A percentile compares a stretch with the other conserved stretches of the same genome.
phyloP scores from a whole-genome alignment of 306 rosid genomes.

The Vicia sativa region DNA sequence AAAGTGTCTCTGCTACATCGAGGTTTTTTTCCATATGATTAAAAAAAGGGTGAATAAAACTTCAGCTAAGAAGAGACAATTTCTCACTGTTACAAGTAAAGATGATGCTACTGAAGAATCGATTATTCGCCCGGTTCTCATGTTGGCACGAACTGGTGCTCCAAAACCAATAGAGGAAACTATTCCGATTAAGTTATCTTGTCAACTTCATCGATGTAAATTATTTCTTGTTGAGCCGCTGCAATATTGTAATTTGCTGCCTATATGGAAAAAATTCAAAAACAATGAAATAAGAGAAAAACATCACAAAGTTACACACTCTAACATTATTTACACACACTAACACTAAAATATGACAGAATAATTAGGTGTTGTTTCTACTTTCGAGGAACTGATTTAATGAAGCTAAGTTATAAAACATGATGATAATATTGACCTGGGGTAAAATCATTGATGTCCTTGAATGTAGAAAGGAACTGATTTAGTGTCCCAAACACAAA shows the following conservation, averaged over 20 bases:
- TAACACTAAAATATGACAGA: too few relatives aligned
- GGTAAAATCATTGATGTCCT: constrained; percentile 65
- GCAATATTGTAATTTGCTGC: constrained; percentile 95
- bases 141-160: constrained; percentile 93
- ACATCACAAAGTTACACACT: too few relatives aligned
- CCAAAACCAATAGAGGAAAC: constrained; percentile 93
- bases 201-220: too few relatives aligned
- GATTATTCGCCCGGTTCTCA: constrained; percentile 70
- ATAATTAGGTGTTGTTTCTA: too few relatives aligned
- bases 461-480: constrained; percentile 79
- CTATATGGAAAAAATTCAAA: constrained; percentile 50
- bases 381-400: too few relatives aligned
- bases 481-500: constrained; percentile 74
- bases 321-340: too few relatives aligned
- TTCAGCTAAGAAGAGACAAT: constrained; percentile 30
- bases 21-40: not conserved
- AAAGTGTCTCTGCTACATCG: not conserved
- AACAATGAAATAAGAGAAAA: too few relatives aligned
- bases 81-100: constrained; percentile 80
- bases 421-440: constrained; percentile 52
- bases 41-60: not conserved
- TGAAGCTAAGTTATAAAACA: constrained; percentile 9
- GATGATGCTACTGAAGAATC: constrained; percentile 76
- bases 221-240: constrained; percentile 99
- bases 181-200: constrained; percentile 46